A percentile compares a stretch with the other conserved stretches of the same genome.
Conservation (phyloP, 164 flowering plant genomes). For the Vitis amurensis region DNA sequence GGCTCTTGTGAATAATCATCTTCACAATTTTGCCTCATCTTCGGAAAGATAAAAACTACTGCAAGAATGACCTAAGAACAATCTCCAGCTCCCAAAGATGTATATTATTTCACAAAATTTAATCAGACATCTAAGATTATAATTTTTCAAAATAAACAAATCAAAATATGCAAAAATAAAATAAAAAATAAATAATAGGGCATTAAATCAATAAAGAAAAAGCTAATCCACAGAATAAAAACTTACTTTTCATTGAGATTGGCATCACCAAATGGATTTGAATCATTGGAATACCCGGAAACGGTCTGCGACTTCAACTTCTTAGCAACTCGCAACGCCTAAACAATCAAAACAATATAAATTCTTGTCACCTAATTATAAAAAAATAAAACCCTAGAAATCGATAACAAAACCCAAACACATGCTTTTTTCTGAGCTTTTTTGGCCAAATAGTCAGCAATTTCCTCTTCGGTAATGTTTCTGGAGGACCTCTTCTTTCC, state of each 20-base stretch:
- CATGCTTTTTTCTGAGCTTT: constrained; percentile 81
- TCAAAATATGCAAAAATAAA: background rate
- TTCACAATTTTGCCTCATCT: too few relatives aligned
- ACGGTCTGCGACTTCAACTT: constrained; percentile 69
- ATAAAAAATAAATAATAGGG: background rate
- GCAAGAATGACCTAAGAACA: too few relatives aligned
- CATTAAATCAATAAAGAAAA: background rate
- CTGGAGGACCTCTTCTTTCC: constrained; percentile 38
- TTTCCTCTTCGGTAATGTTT: constrained; percentile 63
- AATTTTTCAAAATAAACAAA: too few relatives aligned
- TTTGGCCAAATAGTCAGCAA: constrained; percentile 64
- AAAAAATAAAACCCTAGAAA: constrained; percentile 4
- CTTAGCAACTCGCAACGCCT: constrained; percentile 82
- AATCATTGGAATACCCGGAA: constrained; percentile 88
- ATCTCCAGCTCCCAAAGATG: too few relatives aligned
- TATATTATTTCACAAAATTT: too few relatives aligned
- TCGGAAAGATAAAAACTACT: too few relatives aligned
- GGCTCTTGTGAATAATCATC: too few relatives aligned
- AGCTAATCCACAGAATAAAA: background rate
- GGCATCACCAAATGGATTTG: constrained; percentile 95
- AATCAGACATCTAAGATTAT: too few relatives aligned
- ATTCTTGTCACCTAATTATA: background rate
- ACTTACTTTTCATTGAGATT: constrained; percentile 84
- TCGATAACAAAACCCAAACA: background rate
- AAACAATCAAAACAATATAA: background rate